phyloP scores from a whole-genome alignment of 192 early-diverging fungal species.

The Mortierella claussenii region DNA sequence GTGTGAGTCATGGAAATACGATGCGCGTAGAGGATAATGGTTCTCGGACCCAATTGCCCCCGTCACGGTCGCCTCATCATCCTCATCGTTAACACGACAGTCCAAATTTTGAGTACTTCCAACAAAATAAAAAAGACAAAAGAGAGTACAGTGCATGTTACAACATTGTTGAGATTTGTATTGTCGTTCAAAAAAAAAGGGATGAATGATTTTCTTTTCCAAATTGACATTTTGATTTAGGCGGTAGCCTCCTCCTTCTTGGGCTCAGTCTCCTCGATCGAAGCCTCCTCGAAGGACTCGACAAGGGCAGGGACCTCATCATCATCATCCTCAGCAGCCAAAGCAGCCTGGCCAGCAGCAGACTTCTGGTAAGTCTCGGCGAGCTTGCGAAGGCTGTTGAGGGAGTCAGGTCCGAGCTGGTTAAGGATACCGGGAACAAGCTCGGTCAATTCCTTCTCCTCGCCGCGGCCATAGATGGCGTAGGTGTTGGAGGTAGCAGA shows the following conservation, averaged over 20 bases:
- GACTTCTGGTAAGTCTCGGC: conserved; percentile 84
- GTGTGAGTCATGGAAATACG: too few species aligned
- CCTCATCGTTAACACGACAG: too few species aligned
- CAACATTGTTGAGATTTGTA: neutral
- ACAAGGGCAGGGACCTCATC: conserved; percentile 98
- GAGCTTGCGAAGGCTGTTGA: conserved; percentile 86
- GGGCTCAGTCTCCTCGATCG: conserved; percentile 42
- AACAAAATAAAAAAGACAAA: too few species aligned
- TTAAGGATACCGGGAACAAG: conserved; percentile 81
- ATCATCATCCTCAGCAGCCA: conserved; percentile 75
- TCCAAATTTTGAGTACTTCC: too few species aligned
- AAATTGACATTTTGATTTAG: conserved; percentile 16
- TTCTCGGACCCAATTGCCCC: too few species aligned
- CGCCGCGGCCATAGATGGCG: conserved; percentile 86
- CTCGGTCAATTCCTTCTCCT: conserved; percentile 88
- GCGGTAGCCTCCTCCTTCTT: conserved; percentile 47
- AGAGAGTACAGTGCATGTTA: too few species aligned
- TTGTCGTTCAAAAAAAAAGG: neutral
- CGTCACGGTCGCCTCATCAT: too few species aligned
- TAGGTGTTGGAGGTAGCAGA: conserved; percentile 93
- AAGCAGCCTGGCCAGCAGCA: conserved; percentile 62
- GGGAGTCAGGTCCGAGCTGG: conserved; percentile 90
- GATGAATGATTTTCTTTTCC: neutral
- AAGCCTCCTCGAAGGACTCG: conserved; percentile 57
- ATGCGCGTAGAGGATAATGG: too few species aligned